These are phyloP conservation scores for Podospora conica DNA, from an alignment of 495 filamentous ascomycete genomes.

Conservation along the genomic window DNA sequence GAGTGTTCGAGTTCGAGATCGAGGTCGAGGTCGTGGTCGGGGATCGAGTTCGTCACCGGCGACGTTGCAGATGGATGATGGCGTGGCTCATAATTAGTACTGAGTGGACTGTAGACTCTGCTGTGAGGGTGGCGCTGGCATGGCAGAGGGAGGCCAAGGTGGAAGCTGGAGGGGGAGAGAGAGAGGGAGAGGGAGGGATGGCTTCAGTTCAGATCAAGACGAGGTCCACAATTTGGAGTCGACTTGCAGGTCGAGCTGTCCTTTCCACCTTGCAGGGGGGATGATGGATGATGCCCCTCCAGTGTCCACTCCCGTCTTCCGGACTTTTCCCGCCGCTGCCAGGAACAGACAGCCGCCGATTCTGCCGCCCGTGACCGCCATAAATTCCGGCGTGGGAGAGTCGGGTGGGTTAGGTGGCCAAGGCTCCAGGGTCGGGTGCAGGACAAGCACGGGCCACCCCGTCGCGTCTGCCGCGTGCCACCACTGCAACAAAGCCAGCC, in stretches of 20 bases:
- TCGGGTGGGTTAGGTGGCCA: too few species aligned
- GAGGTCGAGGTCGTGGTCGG: not conserved
- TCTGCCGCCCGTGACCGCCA: constrained; percentile 10
- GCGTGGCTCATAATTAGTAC: constrained; percentile 14
- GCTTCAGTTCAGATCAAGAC: not conserved
- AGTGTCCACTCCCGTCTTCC: constrained; percentile 20
- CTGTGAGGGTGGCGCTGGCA: not conserved
- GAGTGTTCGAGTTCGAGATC: not conserved
- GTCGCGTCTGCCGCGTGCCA: not conserved
- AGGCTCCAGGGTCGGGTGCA: too few species aligned
- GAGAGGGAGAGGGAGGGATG: not conserved
- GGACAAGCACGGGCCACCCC: not conserved
- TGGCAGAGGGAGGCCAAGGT: not conserved
- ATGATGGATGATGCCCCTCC: not conserved
- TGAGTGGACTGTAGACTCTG: not conserved
- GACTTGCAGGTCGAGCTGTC: constrained; percentile 21
- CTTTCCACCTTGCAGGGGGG: constrained; percentile 20
- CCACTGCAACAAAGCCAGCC: not conserved
- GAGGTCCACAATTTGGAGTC: not conserved
- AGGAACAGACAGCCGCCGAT: not conserved
- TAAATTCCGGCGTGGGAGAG: too few species aligned
- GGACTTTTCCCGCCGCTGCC: constrained; percentile 22
- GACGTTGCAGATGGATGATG: constrained; percentile 9
- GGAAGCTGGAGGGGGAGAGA: not conserved
- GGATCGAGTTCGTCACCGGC: constrained; percentile 15